phyloP scores from a whole-genome alignment of 768 basidiomycete genomes.

The Auricularia cornea region DNA sequence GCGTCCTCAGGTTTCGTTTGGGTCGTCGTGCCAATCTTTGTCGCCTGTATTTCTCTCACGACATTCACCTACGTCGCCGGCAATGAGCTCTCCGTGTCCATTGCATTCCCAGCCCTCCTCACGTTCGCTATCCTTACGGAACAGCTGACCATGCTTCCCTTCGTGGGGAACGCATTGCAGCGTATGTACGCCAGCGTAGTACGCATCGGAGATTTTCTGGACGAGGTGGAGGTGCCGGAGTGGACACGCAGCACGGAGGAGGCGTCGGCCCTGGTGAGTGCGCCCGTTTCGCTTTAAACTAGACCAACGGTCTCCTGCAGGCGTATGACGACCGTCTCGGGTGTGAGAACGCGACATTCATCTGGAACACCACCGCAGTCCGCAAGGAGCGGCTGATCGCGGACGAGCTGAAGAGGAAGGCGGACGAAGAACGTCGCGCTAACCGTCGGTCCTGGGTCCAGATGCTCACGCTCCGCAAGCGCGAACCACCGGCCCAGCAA shows the following conservation, averaged over 20 bases:
- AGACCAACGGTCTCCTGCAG: too few relatives aligned
- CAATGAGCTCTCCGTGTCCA: not conserved
- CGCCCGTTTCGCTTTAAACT: too few relatives aligned
- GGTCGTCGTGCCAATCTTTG: not conserved
- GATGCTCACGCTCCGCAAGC: not conserved
- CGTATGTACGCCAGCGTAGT: constrained; percentile 32
- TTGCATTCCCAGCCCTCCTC: not conserved
- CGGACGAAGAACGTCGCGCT: not conserved
- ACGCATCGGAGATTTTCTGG: constrained; percentile 65
- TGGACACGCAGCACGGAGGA: constrained; percentile 50
- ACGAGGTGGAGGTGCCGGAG: constrained; percentile 66
- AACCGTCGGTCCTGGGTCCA: not conserved
- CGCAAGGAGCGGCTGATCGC: not conserved
- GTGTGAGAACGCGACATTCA: not conserved
- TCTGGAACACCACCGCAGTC: not conserved
- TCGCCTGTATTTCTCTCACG: not conserved
- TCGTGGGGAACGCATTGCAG: not conserved
- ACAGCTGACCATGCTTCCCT: not conserved
- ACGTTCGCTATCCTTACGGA: not conserved
- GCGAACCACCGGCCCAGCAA: not conserved
- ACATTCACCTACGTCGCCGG: not conserved
- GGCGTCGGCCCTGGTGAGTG: constrained; percentile 1
- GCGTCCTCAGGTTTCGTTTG: not conserved
- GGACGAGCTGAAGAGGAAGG: not conserved
- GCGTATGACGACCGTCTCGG: not conserved